Conservation (phyloP, 805 yeast species). For the Saccharomycopsis sp. region DNA sequence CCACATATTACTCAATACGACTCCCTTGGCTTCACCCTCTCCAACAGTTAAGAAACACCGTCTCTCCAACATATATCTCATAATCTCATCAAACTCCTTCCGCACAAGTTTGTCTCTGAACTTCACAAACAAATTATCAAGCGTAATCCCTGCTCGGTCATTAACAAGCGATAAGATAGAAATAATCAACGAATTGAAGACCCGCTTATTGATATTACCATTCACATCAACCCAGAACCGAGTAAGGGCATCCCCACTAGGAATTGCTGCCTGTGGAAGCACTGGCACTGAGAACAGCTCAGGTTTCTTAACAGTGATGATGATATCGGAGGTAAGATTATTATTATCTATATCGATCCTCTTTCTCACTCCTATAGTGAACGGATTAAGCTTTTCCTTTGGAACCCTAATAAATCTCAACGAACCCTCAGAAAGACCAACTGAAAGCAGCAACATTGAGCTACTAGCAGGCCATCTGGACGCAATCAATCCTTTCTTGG, state of each 20-base stretch:
- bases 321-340: neutral
- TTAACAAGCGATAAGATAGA: neutral
- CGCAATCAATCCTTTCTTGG: neutral
- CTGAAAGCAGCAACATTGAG: neutral
- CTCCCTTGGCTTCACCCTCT: neutral
- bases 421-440: neutral
- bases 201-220: neutral
- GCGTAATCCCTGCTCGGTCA: neutral
- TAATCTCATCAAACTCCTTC: neutral
- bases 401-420: neutral
- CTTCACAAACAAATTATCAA: neutral
- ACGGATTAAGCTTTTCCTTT: neutral
- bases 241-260: neutral
- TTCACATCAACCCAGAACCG: slow-evolving; percentile 1
- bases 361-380: neutral
- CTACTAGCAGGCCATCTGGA: neutral
- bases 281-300: neutral
- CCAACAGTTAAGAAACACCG: neutral
- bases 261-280: neutral
- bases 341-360: neutral
- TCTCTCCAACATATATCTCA: neutral
- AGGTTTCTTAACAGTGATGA: neutral
- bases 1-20: neutral
- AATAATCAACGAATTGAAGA: neutral
- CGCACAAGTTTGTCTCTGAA: neutral